Base-by-base conservation (phyloP, 129 eudicot genomes). In the Lactuca saligna region DNA sequence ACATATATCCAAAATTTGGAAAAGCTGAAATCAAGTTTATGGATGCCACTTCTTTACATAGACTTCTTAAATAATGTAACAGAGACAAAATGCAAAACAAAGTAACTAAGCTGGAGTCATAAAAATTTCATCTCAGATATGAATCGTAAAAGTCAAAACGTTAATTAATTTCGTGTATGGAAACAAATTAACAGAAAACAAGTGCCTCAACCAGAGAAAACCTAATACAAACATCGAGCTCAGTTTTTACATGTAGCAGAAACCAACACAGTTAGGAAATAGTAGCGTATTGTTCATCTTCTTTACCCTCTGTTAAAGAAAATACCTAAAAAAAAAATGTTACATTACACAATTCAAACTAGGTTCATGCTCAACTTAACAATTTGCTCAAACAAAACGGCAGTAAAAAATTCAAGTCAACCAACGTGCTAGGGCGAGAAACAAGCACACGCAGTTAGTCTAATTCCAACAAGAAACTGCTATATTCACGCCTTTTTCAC, bases 301-400 rank as follows among this genome's bases (percentile, higher is more conserved):
- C 50, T 54, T 54, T 38, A 10, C 25, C 73, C 39, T 54, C 46
- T 17, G 17, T 37, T 14, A 37, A 49, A 10, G 17, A 54, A 57
- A 20, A 54, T 10, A 12, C 63, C 63, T 50, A 68, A 68, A 54
- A 68, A 54, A 68, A 37, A 54, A 17, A 16, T 37, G 57, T 57
- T 31, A 70, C 75, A 58, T 59, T 67, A 8, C 80, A 75, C 56
- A 75, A 60, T 75, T 67, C 68, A 57, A 65, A 33, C 61, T 3
- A 12, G 17, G 8, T 73, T 73, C 59, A 56, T 31, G 65, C 17
- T 54, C 65, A 54, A 8, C 20, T 25, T 4, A 63, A 59, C 57
- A 55, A 54, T 63, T 34, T 9, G 15, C 54, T 62, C 8, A 37
- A 6, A 34, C 53, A 73, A 14, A 63, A 20, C 37, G 7, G 9